Evolutionary conservation across 2,329 filamentous ascomycete species (phyloP).

Genomic region (Graphiopsis chlorocephala): DNA sequence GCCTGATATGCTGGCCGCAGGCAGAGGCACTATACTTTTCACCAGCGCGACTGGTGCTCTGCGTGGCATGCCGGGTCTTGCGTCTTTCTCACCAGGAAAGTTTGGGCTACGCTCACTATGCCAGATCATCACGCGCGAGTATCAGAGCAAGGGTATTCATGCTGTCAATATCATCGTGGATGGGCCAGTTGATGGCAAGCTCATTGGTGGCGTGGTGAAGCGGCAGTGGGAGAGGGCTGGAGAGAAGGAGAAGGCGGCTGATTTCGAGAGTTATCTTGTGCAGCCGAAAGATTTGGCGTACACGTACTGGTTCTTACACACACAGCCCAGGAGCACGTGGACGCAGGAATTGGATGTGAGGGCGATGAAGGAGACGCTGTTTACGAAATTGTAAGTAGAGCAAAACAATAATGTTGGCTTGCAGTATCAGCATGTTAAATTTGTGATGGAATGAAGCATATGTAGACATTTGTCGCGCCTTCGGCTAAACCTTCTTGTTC

Average conservation of each 20-base stretch:
- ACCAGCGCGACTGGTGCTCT: constrained; percentile 25
- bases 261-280: constrained; percentile 16
- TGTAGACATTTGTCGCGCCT: no score
- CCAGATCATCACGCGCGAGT: constrained; percentile 19
- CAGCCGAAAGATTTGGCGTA: constrained; percentile 18
- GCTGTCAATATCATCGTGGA: constrained; percentile 17
- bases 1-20: constrained; percentile 23
- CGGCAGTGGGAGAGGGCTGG: constrained; percentile 17
- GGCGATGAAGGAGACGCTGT: constrained; percentile 21
- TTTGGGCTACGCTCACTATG: constrained; percentile 23
- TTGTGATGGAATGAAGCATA: no score
- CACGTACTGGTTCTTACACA: constrained; percentile 26
- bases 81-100: constrained; percentile 25
- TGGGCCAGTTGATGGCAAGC: constrained; percentile 18
- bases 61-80: constrained; percentile 22
- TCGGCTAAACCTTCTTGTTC: no score
- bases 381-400: background rate
- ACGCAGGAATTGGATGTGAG: constrained; percentile 28
- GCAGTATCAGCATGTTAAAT: no score
- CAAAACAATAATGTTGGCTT: no score
- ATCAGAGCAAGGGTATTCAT: constrained; percentile 17
- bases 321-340: constrained; percentile 27
- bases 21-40: constrained; percentile 25
- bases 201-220: constrained; percentile 17
- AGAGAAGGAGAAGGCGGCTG: constrained; percentile 17